Evolutionary conservation across 2,329 filamentous ascomycete genomes (phyloP).

Genomic region (Cladosporium sp.): DNA sequence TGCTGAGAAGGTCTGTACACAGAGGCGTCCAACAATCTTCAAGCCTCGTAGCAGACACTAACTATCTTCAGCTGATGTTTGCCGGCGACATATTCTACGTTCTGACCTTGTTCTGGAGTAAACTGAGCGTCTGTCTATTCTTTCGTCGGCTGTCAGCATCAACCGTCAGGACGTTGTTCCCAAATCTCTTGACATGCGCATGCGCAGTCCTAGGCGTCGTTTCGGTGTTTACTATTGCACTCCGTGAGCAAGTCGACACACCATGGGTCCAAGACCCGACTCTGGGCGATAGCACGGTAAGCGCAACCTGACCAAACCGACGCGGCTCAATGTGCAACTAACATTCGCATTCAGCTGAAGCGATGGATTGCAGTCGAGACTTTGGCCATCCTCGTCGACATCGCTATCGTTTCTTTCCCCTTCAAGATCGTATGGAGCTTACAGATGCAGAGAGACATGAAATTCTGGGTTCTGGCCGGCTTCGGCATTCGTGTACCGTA

Average conservation of each 20-base stretch:
- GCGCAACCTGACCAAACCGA: no score
- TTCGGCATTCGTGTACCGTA: conserved; percentile 13
- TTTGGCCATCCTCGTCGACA: conserved; percentile 1
- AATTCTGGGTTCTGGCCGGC: conserved; percentile 13
- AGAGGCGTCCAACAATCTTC: not conserved
- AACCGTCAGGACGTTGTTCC: not conserved
- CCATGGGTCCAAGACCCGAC: not conserved
- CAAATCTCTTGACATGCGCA: not conserved
- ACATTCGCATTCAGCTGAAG: not conserved
- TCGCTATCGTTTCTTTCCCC: conserved; percentile 9
- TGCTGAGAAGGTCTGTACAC: not conserved
- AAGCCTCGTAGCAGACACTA: not conserved
- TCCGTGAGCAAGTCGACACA: not conserved
- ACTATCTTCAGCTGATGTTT: not conserved
- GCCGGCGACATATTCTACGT: not conserved
- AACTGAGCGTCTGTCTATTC: not conserved
- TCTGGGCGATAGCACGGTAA: not conserved
- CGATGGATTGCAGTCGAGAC: not conserved
- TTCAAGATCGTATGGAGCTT: conserved; percentile 14
- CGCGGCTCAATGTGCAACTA: no score
- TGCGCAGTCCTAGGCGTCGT: not conserved
- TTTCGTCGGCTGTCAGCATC: conserved; percentile 1
- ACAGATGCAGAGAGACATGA: conserved; percentile 15
- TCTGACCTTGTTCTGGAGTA: conserved; percentile 2
- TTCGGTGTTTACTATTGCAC: not conserved